Percentiles rank a stretch among this genome's conserved stretches.
phyloP scores from a whole-genome alignment of 108 stramenopile species.

The Conticribra weissflogii region DNA sequence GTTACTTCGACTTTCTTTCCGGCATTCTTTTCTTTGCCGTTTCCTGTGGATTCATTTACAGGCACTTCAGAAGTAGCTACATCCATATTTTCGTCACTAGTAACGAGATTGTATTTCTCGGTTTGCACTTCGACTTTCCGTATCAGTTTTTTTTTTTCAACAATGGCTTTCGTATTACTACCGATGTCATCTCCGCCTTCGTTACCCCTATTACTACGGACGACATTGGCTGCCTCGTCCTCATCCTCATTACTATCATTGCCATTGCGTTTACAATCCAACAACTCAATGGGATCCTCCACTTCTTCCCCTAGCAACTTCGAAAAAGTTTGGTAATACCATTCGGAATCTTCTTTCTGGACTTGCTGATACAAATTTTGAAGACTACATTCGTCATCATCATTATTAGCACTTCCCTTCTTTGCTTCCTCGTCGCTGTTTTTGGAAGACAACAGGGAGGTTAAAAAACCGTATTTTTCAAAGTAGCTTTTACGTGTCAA shows the following conservation, averaged over 20 bases:
- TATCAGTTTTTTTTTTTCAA: too few species aligned
- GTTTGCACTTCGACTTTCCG: too few species aligned
- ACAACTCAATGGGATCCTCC: conserved; percentile 7
- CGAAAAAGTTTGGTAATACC: conserved; percentile 40
- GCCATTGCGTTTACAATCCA: not conserved
- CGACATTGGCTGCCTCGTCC: not conserved
- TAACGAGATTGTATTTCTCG: too few species aligned
- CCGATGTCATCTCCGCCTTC: not conserved
- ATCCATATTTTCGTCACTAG: too few species aligned
- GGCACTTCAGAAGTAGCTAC: too few species aligned
- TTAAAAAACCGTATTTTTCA: too few species aligned
- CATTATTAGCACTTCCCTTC: too few species aligned
- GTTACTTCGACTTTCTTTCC: not conserved
- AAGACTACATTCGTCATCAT: conserved; percentile 19
- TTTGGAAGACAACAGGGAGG: not conserved
- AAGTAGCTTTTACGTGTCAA: too few species aligned
- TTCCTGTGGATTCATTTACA: too few species aligned
- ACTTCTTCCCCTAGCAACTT: conserved; percentile 29
- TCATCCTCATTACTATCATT: not conserved
- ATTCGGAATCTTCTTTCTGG: conserved; percentile 53
- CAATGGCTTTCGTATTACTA: too few species aligned
- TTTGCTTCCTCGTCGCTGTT: not conserved
- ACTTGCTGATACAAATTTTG: conserved; percentile 46
- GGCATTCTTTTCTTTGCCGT: too few species aligned
- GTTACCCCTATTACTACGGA: not conserved